Evolutionary conservation across 306 rosid species (phyloP).

Genomic region (Gynostemma pentaphyllum): DNA sequence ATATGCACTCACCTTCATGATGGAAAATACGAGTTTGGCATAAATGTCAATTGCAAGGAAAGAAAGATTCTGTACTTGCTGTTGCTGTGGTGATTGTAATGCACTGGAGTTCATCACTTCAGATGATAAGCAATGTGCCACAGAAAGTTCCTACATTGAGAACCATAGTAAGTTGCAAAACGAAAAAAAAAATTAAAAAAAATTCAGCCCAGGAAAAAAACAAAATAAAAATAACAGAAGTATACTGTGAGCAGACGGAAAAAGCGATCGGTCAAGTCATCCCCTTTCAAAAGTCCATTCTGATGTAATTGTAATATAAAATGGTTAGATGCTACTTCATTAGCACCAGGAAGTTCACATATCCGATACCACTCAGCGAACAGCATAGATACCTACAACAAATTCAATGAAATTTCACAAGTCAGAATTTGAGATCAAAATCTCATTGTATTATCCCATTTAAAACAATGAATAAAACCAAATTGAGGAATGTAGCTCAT

Average conservation of each 20-base stretch:
- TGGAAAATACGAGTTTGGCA: constrained; percentile 68
- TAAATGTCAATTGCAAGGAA: constrained; percentile 84
- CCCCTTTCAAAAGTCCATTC: constrained; percentile 79
- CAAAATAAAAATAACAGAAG: constrained; percentile 9
- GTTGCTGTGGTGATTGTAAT: constrained; percentile 68
- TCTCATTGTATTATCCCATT: not conserved
- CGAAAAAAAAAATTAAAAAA: not conserved
- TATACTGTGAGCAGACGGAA: constrained; percentile 61
- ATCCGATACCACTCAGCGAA: constrained; percentile 79
- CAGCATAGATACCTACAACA: constrained; percentile 56
- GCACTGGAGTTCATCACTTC: constrained; percentile 59
- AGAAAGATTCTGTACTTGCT: constrained; percentile 51
- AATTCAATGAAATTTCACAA: not conserved
- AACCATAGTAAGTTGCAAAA: not conserved
- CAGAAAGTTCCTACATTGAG: constrained; percentile 58
- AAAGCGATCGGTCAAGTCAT: constrained; percentile 79
- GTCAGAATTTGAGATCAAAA: not conserved
- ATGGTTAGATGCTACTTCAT: constrained; percentile 50
- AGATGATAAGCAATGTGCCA: constrained; percentile 63
- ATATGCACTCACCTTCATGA: constrained; percentile 53
- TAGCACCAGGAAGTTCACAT: constrained; percentile 78
- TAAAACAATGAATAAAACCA: not conserved
- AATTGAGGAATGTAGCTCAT: too few species aligned
- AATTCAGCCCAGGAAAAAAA: not conserved
- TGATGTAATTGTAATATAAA: constrained; percentile 66